Evolutionary conservation across 768 basidiomycete species (phyloP), one percentile per base, ranked within the genome.

Genomic region (Mycena vulgaris): DNA sequence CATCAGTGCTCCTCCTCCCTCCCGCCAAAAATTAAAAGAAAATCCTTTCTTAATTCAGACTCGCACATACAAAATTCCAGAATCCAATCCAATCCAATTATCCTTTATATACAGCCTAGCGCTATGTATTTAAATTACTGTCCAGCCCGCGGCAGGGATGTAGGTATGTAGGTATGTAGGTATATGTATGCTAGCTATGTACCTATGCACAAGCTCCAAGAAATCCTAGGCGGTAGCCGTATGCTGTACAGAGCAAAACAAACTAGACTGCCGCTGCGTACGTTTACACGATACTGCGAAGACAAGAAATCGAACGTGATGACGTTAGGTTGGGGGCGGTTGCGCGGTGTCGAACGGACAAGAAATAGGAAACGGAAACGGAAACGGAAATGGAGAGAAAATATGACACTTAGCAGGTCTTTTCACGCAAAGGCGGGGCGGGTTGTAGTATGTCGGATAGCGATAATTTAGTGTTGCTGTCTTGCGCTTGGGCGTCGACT

Each of bases 331-430:
- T 56, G 14, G 53, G 9, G 21, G 53, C 14, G 33, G 55, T 37
- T 25, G 53, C 33, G 55, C n/a, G 35, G 33, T 27, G 53, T 55
- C 55, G 55, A 56, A 56, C 35, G 21, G 55, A 56, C 55, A 40
- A 47, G n/a, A 60, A 47, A n/a, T 30, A 17, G 11, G 25, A 23
- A 47, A 13, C 7, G 21, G 55, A 56, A 35, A 40, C 33, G n/a
- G 47, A 47, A n/a, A 21, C 6, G 11, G 25, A 23, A 47, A 13
- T 2, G 10, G n/a, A 60, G 28, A 60, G 25, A 60, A n/a, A 33
- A 47, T 39, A 56, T 56, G 58, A 60, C 40, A 60, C 58, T 60
- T 60, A 60, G 58, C 58, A n/a, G 45, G 58, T 42, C 42, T 60
- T 60, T 60, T 58, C 40, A 60, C 58, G 35, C 40, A 25, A 42